Base-by-base conservation (phyloP, 1,139 yeast genomes). In the Suhomyces bokatorum region DNA sequence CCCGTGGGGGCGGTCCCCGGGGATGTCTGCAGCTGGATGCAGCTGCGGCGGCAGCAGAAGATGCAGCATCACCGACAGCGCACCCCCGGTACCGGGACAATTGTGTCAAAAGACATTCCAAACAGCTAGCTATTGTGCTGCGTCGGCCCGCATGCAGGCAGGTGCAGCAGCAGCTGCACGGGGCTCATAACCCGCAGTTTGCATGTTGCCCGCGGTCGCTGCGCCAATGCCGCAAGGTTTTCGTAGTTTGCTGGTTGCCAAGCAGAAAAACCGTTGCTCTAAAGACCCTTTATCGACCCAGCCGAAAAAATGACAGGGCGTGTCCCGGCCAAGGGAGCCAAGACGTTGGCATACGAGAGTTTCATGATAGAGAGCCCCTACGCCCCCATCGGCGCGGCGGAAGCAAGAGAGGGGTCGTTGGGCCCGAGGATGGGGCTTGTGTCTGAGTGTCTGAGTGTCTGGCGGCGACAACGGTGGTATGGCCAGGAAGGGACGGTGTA, bases 181-280 rank as follows among this genome's bases (percentile, higher is more conserved):
- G 24, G 24, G 24, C 24, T 20, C 24, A 8, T 8, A 20, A 20
- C 29, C 29, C 6, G n/a, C 3, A 24, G 6, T 22, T 34, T 34
- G 30, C 36, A 34, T 27, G 26, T 34, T 34, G 22, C 28, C 14
- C 22, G 30, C 30, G 28, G 35, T 32, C n/a, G 13, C 7, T 26
- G 17, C 13, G 35, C 9, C 35, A 32, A 22, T 14, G 40, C 35
- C 27, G 35, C 35, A 27, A 38, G 15, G 26, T 31, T 36, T 29
- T 30, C 22, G 40, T 26, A 37, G 34, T 37, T 37, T 37, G 40
- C 32, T 30, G 40, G 30, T 26, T 38, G 40, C 40, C 36, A 38
- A 38, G 40, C 35, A 38, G 15, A 16, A 32, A 31, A 38, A 32
- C 40, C 35, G 34, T 38, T 26, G 11, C 30, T 26, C 17, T 15